Base-by-base conservation (phyloP, 1,139 yeast genomes). In the Pichia norvegensis region DNA sequence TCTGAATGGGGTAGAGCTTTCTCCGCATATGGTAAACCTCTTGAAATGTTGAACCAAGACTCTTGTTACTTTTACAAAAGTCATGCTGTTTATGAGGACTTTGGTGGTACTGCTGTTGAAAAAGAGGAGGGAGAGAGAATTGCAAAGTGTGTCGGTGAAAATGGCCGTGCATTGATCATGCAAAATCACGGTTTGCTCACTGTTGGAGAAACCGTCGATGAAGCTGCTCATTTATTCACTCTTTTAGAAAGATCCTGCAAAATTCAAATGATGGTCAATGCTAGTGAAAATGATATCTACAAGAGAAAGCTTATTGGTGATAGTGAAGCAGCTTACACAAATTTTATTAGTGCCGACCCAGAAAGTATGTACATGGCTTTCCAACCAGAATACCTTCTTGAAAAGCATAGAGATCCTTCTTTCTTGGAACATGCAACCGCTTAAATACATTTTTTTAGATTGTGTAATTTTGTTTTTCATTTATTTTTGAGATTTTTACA, bases 11-110 rank as follows among this genome's bases (percentile, higher is more conserved):
- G 95, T 44, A 82, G 81, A 60, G 84, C 95, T 0, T 85, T 77
- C 65, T 76, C 86, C 10, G 70, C 84, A 0, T 79, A 84, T 58
- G 92, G 88, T 22, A 74, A 72, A 55, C 79, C 79, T 17, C 68
- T 85, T 54, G 88, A 82, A 49, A 85, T 85, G 94, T 64, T 85
- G 53, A 83, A 81, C 66, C 95, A 85, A 65, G 95, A 85, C 58
- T 83, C 72, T 4, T 82, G 90, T 61, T 67, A 72, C 4, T 78
- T 85, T 55, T 81, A 81, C 70, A 76, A 79, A 39, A 67, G 72
- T 42, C 92, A 84, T 54, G 63, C 79, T 2, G 88, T 85, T 2
- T 83, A 81, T 62, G 55, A 64, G 29, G 78, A 78, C 61, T 85
- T 83, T 62, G 94, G 94, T 20, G 95, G 95, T 22, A 85, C 84